A percentile compares a stretch with the other conserved stretches of the same genome.
Conservation (phyloP, 2,329 filamentous ascomycete genomes). For the Purpureocillium takamizusanense region DNA sequence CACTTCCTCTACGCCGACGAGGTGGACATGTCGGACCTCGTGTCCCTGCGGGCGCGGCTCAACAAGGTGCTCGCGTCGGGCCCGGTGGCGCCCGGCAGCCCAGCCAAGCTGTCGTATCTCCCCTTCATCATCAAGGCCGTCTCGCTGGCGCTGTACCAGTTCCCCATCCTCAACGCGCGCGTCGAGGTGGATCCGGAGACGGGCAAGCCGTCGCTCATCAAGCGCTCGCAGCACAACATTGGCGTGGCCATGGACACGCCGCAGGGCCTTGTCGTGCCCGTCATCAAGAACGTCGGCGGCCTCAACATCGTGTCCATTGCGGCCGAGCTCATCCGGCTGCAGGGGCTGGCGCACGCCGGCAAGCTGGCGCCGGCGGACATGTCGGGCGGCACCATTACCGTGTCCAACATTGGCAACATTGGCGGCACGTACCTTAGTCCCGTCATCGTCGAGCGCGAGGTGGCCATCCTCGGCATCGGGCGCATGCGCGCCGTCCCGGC, state of each 20-base stretch:
- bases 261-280: slow-evolving; percentile 78
- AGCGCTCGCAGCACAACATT: slow-evolving; percentile 85
- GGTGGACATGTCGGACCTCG: slow-evolving; percentile 70
- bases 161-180: slow-evolving; percentile 80
- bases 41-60: slow-evolving; percentile 62
- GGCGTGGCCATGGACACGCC: slow-evolving; percentile 95
- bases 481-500: slow-evolving; percentile 72
- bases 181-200: slow-evolving; percentile 52
- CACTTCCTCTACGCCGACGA: slow-evolving; percentile 95
- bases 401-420: slow-evolving; percentile 94
- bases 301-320: slow-evolving; percentile 74
- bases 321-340: slow-evolving; percentile 64
- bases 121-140: slow-evolving; percentile 96
- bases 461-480: slow-evolving; percentile 86
- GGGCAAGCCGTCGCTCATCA: slow-evolving; percentile 64
- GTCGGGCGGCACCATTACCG: slow-evolving; percentile 80
- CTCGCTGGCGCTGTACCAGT: slow-evolving; percentile 71
- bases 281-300: slow-evolving; percentile 73
- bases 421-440: slow-evolving; percentile 88
- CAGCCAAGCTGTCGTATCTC: slow-evolving; percentile 73
- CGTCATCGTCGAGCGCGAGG: slow-evolving; percentile 82
- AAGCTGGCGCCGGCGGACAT: slow-evolving; percentile 70
- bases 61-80: slow-evolving; percentile 52
- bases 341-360: slow-evolving; percentile 62
- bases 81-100: slow-evolving; percentile 32